Evolutionary conservation across 257 asterid species (phyloP).

Genomic region (Rauvolfia tetraphylla): DNA sequence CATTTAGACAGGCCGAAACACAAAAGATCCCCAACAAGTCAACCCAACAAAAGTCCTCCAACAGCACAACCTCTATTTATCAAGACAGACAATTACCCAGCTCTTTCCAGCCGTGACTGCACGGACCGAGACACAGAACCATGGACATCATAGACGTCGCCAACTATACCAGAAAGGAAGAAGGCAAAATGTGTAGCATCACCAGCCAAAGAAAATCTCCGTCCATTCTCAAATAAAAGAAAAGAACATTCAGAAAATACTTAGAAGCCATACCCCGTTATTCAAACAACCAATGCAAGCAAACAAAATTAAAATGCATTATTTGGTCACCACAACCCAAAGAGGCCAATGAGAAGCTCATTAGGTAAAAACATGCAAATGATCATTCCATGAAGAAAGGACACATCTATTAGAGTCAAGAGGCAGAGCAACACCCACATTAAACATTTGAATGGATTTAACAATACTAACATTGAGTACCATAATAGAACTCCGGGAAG

Average conservation of each 20-base stretch:
- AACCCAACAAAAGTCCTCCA: background rate
- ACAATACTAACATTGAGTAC: slow-evolving; percentile 5
- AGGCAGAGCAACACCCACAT: background rate
- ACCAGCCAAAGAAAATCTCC: background rate
- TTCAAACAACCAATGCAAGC: background rate
- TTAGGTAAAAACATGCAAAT: background rate
- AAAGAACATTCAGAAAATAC: background rate
- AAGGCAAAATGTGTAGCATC: background rate
- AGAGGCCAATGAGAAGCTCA: background rate
- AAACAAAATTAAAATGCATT: background rate
- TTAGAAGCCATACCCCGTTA: background rate
- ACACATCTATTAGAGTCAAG: background rate
- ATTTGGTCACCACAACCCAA: background rate
- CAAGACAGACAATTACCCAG: background rate
- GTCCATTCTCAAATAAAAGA: background rate
- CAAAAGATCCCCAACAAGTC: background rate
- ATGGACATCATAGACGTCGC: too few species aligned
- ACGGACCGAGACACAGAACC: background rate
- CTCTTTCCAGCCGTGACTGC: too few species aligned
- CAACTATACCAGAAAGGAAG: background rate
- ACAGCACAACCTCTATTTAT: background rate
- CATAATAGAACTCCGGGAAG: background rate
- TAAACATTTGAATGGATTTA: slow-evolving; percentile 12
- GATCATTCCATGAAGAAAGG: background rate
- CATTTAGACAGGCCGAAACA: too few species aligned